These are phyloP conservation scores for Ramalina intermedia DNA, from an alignment of 495 filamentous ascomycete species.

Conservation along the genomic window DNA sequence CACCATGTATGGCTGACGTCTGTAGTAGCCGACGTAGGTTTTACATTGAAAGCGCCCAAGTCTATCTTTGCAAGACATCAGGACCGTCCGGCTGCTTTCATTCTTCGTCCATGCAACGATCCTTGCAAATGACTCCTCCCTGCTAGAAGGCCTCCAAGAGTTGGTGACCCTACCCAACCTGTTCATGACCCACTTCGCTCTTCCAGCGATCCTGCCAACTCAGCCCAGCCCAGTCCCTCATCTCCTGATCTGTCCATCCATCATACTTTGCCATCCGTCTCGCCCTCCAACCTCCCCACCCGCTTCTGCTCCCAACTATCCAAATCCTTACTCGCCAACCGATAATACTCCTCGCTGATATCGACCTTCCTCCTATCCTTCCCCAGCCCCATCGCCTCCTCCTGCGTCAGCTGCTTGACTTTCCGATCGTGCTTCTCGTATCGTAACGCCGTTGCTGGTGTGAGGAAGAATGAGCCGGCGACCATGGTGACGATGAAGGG, in stretches of 20 bases:
- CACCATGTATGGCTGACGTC: too few species aligned
- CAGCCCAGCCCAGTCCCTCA: too few species aligned
- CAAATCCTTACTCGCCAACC: slow-evolving; percentile 49
- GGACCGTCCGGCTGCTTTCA: too few species aligned
- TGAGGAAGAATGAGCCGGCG: slow-evolving; percentile 87
- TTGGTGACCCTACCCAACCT: too few species aligned
- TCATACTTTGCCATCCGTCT: slow-evolving; percentile 75
- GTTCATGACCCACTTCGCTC: too few species aligned
- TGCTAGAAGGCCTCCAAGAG: too few species aligned
- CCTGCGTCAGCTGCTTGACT: slow-evolving; percentile 62
- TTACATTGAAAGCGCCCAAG: too few species aligned
- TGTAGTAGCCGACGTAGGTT: too few species aligned
- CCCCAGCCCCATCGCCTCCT: slow-evolving; percentile 72
- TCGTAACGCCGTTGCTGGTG: slow-evolving; percentile 79
- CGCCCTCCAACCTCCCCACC: slow-evolving; percentile 73
- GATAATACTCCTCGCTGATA: slow-evolving; percentile 83
- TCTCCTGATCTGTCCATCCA: not conserved
- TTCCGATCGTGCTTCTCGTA: slow-evolving; percentile 88
- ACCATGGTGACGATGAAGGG: slow-evolving; percentile 87
- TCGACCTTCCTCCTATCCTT: slow-evolving; percentile 58
- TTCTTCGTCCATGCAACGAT: too few species aligned
- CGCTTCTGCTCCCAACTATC: slow-evolving; percentile 95
- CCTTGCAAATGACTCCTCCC: too few species aligned
- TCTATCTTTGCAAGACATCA: too few species aligned
- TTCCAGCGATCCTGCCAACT: too few species aligned